phyloP scores from a whole-genome alignment of 2,329 filamentous ascomycete species.

The Alternaria arbusti region DNA sequence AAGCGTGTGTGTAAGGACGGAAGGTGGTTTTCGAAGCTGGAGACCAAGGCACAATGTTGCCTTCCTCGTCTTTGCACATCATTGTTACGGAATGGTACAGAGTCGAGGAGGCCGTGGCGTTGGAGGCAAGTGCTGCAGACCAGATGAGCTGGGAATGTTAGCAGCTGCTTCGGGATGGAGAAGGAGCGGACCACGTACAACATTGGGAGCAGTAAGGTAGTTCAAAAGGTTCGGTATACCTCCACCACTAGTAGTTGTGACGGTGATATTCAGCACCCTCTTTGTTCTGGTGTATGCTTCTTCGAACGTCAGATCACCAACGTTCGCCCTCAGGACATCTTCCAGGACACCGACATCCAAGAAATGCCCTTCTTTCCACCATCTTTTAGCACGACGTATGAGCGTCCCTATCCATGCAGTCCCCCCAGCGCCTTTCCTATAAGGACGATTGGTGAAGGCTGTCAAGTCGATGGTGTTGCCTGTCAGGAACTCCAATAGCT shows the following conservation, averaged over 20 bases:
- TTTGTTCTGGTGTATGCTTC: conserved; percentile 89
- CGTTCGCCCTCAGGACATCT: conserved; percentile 81
- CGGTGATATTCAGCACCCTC: conserved; percentile 87
- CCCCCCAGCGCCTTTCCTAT: conserved; percentile 29
- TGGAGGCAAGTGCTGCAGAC: conserved; percentile 79
- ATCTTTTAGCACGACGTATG: conserved; percentile 69
- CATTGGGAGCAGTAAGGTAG: conserved; percentile 90
- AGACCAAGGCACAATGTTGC: conserved; percentile 76
- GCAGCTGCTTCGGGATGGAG: neutral
- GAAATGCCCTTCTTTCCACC: conserved; percentile 79
- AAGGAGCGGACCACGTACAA: conserved; percentile 63
- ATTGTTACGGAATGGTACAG: conserved; percentile 72
- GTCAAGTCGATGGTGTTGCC: conserved; percentile 83
- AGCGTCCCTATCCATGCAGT: conserved; percentile 62
- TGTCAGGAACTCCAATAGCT: conserved; percentile 76
- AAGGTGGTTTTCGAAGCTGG: conserved; percentile 66
- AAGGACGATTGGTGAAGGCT: conserved; percentile 67
- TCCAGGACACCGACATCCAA: conserved; percentile 83
- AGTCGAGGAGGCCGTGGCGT: conserved; percentile 69
- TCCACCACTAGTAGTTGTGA: conserved; percentile 75
- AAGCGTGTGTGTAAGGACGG: conserved; percentile 69
- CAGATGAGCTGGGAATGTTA: conserved; percentile 69
- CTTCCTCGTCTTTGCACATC: conserved; percentile 78
- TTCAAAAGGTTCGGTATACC: conserved; percentile 87
- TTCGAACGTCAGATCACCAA: conserved; percentile 90